Evolutionary conservation across 768 basidiomycete species (phyloP).

Genomic region (Podaxis mareebaensis): DNA sequence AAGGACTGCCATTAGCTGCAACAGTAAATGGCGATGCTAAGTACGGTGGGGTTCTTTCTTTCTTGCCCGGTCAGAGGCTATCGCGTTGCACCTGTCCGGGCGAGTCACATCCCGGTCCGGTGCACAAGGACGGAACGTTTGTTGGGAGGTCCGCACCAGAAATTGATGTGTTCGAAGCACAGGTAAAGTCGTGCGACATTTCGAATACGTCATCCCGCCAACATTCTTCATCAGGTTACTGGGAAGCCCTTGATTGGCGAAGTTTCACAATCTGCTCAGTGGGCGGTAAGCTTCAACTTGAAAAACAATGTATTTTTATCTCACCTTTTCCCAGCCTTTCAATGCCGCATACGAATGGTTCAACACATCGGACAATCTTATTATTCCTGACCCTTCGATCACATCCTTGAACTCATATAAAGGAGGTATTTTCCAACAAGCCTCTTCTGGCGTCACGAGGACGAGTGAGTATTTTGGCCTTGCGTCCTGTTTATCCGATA

Average conservation of each 20-base stretch:
- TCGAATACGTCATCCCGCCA: constrained; percentile 1
- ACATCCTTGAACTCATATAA: constrained; percentile 64
- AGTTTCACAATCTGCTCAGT: constrained; percentile 86
- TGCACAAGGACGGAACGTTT: constrained; percentile 73
- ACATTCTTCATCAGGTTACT: constrained; percentile 27
- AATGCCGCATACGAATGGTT: constrained; percentile 71
- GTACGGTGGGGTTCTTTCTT: constrained; percentile 63
- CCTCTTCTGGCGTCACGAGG: constrained; percentile 66
- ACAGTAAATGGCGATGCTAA: constrained; percentile 57
- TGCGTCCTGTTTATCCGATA: neutral
- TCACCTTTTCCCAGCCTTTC: constrained; percentile 58
- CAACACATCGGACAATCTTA: constrained; percentile 59
- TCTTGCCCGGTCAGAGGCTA: constrained; percentile 83
- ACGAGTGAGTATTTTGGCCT: constrained; percentile 45
- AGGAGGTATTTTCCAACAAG: constrained; percentile 83
- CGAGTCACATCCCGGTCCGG: constrained; percentile 87
- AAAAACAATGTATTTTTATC: constrained; percentile 9
- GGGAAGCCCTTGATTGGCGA: constrained; percentile 39
- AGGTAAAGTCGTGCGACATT: constrained; percentile 37
- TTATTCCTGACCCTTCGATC: constrained; percentile 52
- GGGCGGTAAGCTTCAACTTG: constrained; percentile 53
- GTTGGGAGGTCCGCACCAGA: constrained; percentile 85
- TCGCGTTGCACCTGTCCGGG: constrained; percentile 87
- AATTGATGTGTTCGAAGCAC: constrained; percentile 89
- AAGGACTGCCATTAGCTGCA: constrained; percentile 64